Evolutionary conservation across 2,329 filamentous ascomycete genomes (phyloP).

Genomic region (Pseudogymnoascus sp.): DNA sequence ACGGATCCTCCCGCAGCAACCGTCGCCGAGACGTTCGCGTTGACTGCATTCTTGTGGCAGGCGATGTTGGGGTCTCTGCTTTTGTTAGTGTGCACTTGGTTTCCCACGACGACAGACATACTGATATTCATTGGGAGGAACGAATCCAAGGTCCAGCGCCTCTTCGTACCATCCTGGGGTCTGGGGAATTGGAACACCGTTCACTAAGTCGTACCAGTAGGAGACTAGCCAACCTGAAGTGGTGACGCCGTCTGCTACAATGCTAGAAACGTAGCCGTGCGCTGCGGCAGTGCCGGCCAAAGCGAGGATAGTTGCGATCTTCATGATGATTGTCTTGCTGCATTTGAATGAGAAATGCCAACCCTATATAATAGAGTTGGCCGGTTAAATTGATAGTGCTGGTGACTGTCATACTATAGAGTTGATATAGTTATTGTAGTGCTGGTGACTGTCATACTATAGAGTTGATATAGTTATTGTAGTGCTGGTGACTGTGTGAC

Average conservation of each 20-base stretch:
- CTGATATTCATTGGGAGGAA: slow-evolving; percentile 40
- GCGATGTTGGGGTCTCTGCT: slow-evolving; percentile 42
- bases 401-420: slow-evolving; percentile 1
- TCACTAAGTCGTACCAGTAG: background rate
- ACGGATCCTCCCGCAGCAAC: slow-evolving; percentile 53
- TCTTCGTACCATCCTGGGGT: slow-evolving; percentile 46
- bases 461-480: background rate
- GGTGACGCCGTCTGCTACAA: slow-evolving; percentile 37
- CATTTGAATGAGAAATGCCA: background rate
- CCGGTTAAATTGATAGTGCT: background rate
- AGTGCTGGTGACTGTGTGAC: too few relatives aligned
- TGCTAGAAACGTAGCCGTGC: slow-evolving; percentile 38
- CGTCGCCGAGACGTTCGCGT: slow-evolving; percentile 43
- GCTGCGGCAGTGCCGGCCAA: slow-evolving; percentile 34
- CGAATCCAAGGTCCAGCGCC: slow-evolving; percentile 44
- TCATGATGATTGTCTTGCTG: slow-evolving; percentile 2
- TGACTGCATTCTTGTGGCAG: slow-evolving; percentile 50
- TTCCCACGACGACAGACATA: background rate
- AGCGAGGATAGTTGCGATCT: background rate
- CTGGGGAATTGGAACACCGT: background rate
- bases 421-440: background rate
- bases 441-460: slow-evolving; percentile 4
- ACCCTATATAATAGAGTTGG: background rate
- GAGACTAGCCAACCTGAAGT: background rate
- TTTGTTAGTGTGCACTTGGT: background rate